These are phyloP conservation scores for Phylloporus rhodoxanthus DNA, from an alignment of 768 basidiomycete species.

Conservation along the genomic window DNA sequence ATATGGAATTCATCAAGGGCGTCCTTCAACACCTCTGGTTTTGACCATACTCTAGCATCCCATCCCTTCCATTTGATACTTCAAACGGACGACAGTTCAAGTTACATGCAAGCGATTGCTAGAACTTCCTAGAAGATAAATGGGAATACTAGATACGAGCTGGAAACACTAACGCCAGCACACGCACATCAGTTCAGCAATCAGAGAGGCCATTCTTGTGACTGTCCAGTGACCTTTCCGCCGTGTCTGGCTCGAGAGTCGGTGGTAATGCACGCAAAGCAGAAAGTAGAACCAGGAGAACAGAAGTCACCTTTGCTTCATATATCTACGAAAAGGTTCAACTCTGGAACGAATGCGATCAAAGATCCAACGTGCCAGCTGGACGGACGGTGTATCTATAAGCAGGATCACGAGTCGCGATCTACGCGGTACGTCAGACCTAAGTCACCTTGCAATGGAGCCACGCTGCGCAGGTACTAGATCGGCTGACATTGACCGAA, in stretches of 20 bases:
- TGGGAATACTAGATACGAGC: slow-evolving; percentile 81
- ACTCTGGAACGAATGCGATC: background rate
- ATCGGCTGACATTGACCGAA: slow-evolving; percentile 95
- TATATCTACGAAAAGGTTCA: slow-evolving; percentile 54
- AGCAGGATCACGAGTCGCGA: background rate
- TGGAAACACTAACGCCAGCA: slow-evolving; percentile 29
- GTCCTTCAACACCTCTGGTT: slow-evolving; percentile 73
- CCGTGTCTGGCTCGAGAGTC: slow-evolving; percentile 64
- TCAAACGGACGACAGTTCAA: slow-evolving; percentile 66
- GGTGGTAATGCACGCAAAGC: slow-evolving; percentile 77
- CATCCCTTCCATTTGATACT: slow-evolving; percentile 57
- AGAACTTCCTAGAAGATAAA: slow-evolving; percentile 88
- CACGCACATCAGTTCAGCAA: background rate
- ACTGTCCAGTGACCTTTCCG: slow-evolving; percentile 68
- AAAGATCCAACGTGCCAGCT: slow-evolving; percentile 48
- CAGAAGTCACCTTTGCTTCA: slow-evolving; percentile 63
- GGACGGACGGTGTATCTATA: slow-evolving; percentile 79
- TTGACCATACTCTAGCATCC: slow-evolving; percentile 86
- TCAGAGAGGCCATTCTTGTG: too few species aligned
- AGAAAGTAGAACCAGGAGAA: slow-evolving; percentile 80
- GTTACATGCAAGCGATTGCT: slow-evolving; percentile 84
- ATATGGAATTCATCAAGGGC: slow-evolving; percentile 85
- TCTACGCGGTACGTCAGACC: background rate
- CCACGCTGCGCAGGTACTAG: slow-evolving; percentile 71
- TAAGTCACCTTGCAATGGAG: slow-evolving; percentile 68